Evolutionary conservation across 768 basidiomycete species (phyloP), one percentile per base, ranked within the genome.

Genomic region (Trametopsis cervina): DNA sequence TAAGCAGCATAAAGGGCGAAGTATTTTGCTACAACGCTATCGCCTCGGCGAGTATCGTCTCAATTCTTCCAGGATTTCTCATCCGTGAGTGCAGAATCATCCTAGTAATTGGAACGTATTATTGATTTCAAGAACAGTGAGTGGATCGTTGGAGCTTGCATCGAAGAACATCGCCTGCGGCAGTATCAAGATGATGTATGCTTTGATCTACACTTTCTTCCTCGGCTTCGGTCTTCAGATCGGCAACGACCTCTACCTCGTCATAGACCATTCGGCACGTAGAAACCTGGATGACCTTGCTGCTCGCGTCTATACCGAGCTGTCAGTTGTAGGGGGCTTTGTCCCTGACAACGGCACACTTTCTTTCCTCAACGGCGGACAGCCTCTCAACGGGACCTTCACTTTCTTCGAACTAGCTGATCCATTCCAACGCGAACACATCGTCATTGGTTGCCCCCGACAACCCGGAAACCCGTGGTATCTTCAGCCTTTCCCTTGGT

Each of bases 1-100:
- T 95, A 23, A 85, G 88, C 49, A 87, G 84, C 54, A 89, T 90
- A 49, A 73, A 73, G 5, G 75, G 70, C 44, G 73, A 81, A 45
- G 72, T 87, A 38, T 93, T 95, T 65, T 94, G 91, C 58, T 94
- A 92, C 60, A 85, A 88, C 1, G 87, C 92, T 9, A 84, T 94
- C 46, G 90, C 90, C 0, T 89, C 89, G 5, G 76, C 89, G 47
- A 83, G 82, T 6, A 89, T 93, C 49, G 85, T 92, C 25, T 79
- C 86, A 27, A 91, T 93, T 51, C 74, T 93, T 37, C 89, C 90
- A n/a, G 89, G 87, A 1, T 91, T 84, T 65, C 73, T 88, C 42
- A 86, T 89, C 50, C 63, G 87, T 85, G 62, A 46, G 81, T 66
- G 15, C 7, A 7, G 17, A 23, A 9, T 12, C 35, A 13, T 11